These are phyloP conservation scores for Agastache rugosa DNA, from an alignment of 257 asterid species.

Conservation along the genomic window DNA sequence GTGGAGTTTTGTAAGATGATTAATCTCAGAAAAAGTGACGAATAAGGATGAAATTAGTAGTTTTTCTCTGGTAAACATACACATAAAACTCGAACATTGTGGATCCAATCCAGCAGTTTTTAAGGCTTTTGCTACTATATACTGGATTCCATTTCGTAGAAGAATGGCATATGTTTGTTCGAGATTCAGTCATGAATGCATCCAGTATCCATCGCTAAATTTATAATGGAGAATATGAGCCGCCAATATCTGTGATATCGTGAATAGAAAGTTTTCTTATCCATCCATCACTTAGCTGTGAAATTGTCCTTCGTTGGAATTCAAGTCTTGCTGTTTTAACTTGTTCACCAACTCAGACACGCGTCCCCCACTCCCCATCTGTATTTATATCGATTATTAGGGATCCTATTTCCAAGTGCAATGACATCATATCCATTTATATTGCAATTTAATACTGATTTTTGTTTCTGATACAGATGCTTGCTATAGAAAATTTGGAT, in stretches of 20 bases:
- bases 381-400: too few relatives aligned
- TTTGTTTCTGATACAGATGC: constrained; percentile 46
- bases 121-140: not conserved
- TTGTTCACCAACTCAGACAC: constrained; percentile 2
- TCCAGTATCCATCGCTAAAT: not conserved
- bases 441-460: not conserved
- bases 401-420: not conserved
- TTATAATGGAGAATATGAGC: not conserved
- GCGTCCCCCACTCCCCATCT: not conserved
- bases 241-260: not conserved
- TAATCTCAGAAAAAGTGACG: not conserved
- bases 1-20: not conserved
- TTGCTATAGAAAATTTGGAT: constrained; percentile 44
- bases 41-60: not conserved
- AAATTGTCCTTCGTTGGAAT: not conserved
- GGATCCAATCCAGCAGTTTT: not conserved
- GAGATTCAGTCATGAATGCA: not conserved
- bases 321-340: not conserved
- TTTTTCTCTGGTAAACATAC: not conserved
- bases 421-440: not conserved
- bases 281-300: not conserved
- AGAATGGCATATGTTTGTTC: not conserved
- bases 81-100: not conserved
- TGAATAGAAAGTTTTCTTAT: not conserved
- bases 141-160: not conserved